These are phyloP conservation scores for Galerina sulciceps DNA, from an alignment of 768 basidiomycete genomes.

Conservation along the genomic window DNA sequence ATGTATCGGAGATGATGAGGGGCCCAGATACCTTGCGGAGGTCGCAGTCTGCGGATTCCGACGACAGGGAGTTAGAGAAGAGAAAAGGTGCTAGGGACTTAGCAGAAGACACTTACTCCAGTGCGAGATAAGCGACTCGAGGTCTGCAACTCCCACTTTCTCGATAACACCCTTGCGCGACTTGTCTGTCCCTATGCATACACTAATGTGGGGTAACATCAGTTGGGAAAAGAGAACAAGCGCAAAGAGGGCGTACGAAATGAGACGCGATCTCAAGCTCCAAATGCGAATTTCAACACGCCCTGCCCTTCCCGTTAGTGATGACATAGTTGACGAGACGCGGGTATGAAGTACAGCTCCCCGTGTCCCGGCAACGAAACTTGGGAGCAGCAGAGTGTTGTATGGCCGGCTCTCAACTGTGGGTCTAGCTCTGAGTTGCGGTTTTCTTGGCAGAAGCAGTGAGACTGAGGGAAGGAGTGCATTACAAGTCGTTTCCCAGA, in stretches of 20 bases:
- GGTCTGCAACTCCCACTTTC: slow-evolving; percentile 56
- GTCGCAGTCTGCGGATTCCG: slow-evolving; percentile 8
- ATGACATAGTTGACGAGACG: too few relatives aligned
- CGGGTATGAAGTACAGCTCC: too few relatives aligned
- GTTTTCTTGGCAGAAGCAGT: too few relatives aligned
- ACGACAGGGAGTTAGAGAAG: not conserved
- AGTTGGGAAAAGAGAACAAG: not conserved
- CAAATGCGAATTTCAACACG: slow-evolving; percentile 77
- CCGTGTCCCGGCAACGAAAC: too few relatives aligned
- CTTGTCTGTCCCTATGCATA: slow-evolving; percentile 82
- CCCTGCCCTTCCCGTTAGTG: too few relatives aligned
- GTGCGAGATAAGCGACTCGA: slow-evolving; percentile 58
- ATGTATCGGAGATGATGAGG: too few relatives aligned
- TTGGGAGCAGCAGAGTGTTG: too few relatives aligned
- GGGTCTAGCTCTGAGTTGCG: too few relatives aligned
- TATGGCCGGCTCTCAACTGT: too few relatives aligned
- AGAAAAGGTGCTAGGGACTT: not conserved
- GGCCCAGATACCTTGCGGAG: slow-evolving; percentile 57
- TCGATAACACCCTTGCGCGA: slow-evolving; percentile 72
- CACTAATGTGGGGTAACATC: too few relatives aligned
- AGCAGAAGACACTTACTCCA: slow-evolving; percentile 41
- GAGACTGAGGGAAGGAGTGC: too few relatives aligned
- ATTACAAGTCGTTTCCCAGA: too few relatives aligned
- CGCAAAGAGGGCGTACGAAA: slow-evolving; percentile 55
- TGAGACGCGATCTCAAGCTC: slow-evolving; percentile 82